These are phyloP conservation scores for Phaeotremella skinneri DNA, from an alignment of 768 basidiomycete genomes.

Conservation along the genomic window DNA sequence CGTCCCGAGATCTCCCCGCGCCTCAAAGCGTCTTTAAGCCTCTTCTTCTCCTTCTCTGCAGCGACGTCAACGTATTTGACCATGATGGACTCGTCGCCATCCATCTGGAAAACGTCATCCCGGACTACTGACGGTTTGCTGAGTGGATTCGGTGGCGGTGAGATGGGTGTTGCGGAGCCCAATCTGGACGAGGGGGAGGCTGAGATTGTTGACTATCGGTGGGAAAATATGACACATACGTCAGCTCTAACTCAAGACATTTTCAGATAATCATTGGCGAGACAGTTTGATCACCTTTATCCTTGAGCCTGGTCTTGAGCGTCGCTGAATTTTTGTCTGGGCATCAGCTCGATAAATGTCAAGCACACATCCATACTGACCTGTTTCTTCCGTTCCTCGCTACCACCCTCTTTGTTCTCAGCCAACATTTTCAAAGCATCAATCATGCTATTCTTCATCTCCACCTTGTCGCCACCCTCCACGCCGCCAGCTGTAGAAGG, in stretches of 20 bases:
- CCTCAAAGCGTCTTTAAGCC: constrained; percentile 36
- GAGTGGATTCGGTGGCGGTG: constrained; percentile 3
- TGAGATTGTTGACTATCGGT: constrained; percentile 15
- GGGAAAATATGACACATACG: not conserved
- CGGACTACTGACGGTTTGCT: not conserved
- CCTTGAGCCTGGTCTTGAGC: constrained; percentile 7
- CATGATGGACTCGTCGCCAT: constrained; percentile 38
- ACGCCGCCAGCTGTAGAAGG: not conserved
- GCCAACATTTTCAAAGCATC: constrained; percentile 34
- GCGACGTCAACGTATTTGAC: constrained; percentile 41
- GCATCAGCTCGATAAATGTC: not conserved
- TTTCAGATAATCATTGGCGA: not conserved
- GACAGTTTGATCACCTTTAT: not conserved
- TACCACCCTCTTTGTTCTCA: constrained; percentile 15
- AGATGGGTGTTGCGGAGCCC: not conserved
- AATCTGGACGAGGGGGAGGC: constrained; percentile 10
- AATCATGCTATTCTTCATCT: constrained; percentile 22
- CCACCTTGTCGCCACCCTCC: not conserved
- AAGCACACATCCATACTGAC: not conserved
- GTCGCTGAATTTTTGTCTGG: constrained; percentile 17
- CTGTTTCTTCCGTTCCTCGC: not conserved
- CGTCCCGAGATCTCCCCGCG: not conserved
- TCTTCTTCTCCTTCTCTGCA: constrained; percentile 42
- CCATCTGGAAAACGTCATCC: not conserved
- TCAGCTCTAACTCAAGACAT: not conserved